phyloP scores from a whole-genome alignment of 2,329 filamentous ascomycete genomes.

The Chaetomium globosum region DNA sequence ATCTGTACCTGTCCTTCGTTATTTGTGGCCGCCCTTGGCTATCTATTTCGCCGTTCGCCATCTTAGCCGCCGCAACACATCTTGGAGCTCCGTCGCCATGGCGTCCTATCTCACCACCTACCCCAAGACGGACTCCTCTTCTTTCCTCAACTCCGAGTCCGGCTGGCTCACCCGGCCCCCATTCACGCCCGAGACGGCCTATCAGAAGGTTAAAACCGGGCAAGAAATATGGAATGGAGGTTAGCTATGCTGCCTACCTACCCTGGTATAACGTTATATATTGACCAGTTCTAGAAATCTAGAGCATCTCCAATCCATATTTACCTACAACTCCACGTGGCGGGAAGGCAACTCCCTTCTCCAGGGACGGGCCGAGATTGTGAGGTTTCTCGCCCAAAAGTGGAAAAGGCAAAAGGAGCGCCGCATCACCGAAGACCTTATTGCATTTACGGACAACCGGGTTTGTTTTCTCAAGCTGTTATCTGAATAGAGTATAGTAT shows the following conservation, averaged over 20 bases:
- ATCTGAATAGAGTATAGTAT: too few relatives aligned
- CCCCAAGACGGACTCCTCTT: too few relatives aligned
- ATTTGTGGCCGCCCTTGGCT: too few relatives aligned
- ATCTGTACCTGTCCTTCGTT: too few relatives aligned
- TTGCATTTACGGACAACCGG: conserved; percentile 71
- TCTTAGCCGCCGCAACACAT: too few relatives aligned
- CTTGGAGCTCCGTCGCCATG: too few relatives aligned
- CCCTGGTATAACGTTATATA: background rate
- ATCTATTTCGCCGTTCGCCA: too few relatives aligned
- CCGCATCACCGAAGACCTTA: conserved; percentile 78
- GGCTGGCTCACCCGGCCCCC: conserved; percentile 58
- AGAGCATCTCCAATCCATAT: conserved; percentile 66
- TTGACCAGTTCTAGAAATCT: conserved; percentile 57
- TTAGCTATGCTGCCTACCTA: conserved; percentile 40
- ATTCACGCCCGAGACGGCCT: conserved; percentile 72
- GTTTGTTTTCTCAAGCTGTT: conserved; percentile 38
- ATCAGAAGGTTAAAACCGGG: conserved; percentile 77
- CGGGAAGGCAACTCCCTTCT: conserved; percentile 75
- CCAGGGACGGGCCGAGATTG: conserved; percentile 67
- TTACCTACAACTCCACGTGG: conserved; percentile 78
- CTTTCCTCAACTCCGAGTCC: too few relatives aligned
- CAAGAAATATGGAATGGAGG: conserved; percentile 82
- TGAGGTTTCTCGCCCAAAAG: conserved; percentile 69
- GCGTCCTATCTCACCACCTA: too few relatives aligned
- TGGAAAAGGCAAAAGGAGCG: conserved; percentile 75